phyloP scores from a whole-genome alignment of 2,329 filamentous ascomycete genomes.

The Cercospora sp. region DNA sequence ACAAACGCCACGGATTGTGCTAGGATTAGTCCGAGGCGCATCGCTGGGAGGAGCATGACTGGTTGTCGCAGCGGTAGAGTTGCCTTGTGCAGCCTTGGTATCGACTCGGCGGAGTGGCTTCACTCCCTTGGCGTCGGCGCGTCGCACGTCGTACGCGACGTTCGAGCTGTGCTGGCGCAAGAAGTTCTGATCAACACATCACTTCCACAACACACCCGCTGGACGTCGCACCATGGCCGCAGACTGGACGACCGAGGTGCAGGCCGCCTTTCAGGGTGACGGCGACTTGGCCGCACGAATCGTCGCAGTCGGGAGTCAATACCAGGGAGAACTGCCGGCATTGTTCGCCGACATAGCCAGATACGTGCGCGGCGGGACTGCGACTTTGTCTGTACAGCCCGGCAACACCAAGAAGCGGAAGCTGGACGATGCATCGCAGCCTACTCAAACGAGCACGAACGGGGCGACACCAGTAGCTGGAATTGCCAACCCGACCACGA shows the following conservation, averaged over 20 bases:
- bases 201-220: neutral
- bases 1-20: neutral
- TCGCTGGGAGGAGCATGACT: neutral
- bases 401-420: slow-evolving; percentile 51
- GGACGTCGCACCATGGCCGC: slow-evolving; percentile 1
- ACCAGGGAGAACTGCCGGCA: slow-evolving; percentile 27
- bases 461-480: slow-evolving; percentile 17
- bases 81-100: slow-evolving; percentile 9
- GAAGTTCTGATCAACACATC: neutral
- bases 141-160: neutral
- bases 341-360: slow-evolving; percentile 54
- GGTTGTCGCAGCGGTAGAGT: slow-evolving; percentile 3
- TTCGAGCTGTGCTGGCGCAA: neutral
- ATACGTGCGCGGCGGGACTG: slow-evolving; percentile 39
- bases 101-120: slow-evolving; percentile 1
- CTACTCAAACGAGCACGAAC: slow-evolving; percentile 14
- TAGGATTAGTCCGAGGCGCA: neutral
- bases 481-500: slow-evolving; percentile 37
- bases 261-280: slow-evolving; percentile 25
- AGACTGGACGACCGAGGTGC: slow-evolving; percentile 20
- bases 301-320: slow-evolving; percentile 19
- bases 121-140: neutral
- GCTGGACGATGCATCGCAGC: slow-evolving; percentile 42
- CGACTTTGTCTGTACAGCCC: slow-evolving; percentile 16
- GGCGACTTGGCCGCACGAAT: slow-evolving; percentile 22